These are phyloP conservation scores for Plasmodium chabaudi DNA, from an alignment of 169 alveolate species.

Conservation along the genomic window DNA sequence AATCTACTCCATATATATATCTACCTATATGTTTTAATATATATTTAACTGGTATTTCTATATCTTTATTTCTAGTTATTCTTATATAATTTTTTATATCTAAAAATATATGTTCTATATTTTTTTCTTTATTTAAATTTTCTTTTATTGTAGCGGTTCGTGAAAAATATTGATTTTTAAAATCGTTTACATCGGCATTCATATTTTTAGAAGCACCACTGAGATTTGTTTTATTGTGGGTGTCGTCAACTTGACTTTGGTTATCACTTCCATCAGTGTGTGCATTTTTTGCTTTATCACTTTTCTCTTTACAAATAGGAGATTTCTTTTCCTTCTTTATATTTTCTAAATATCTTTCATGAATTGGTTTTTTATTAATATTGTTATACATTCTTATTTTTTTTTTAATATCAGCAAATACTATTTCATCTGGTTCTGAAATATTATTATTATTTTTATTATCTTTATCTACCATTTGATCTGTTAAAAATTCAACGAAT, in stretches of 20 bases:
- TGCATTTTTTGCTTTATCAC: not conserved
- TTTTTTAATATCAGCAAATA: conserved; percentile 14
- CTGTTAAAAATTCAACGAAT: conserved; percentile 47
- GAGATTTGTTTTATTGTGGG: not conserved
- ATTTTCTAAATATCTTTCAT: not conserved
- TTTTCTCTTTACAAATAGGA: not conserved
- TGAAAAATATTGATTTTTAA: not conserved
- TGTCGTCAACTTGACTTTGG: not conserved
- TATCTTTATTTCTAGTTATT: conserved; percentile 32
- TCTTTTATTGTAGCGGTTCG: conserved; percentile 41
- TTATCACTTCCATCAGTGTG: not conserved
- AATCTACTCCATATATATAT: conserved; percentile 64
- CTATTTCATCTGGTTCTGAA: conserved; percentile 4
- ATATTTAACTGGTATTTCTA: conserved; percentile 65
- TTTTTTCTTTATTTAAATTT: conserved; percentile 69
- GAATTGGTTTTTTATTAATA: not conserved
- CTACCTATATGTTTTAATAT: conserved; percentile 69
- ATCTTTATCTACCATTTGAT: conserved; percentile 24
- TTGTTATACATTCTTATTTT: conserved; percentile 22
- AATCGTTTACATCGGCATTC: not conserved
- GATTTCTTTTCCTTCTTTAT: not conserved
- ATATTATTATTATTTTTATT: not conserved
- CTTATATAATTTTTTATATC: conserved; percentile 62
- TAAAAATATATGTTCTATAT: conserved; percentile 34
- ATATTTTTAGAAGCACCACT: not conserved